A percentile compares a stretch with the other conserved stretches of the same genome.
Conservation (phyloP, 2,329 filamentous ascomycete species). For the Trichophyton verrucosum region DNA sequence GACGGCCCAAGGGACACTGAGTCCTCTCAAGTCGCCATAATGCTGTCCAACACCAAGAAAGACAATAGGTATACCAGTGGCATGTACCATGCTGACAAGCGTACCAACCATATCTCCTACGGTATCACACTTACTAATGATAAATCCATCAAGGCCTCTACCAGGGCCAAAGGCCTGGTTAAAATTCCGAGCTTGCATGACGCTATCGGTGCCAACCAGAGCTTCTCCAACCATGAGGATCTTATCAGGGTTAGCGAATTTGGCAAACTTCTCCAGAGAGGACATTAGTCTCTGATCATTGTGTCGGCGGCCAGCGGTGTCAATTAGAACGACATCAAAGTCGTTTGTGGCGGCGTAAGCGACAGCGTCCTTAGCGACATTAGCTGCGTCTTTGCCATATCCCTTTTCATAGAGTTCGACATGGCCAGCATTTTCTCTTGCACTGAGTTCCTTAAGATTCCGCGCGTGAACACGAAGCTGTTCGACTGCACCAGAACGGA, state of each 20-base stretch:
- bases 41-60: constrained; percentile 69
- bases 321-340: constrained; percentile 91
- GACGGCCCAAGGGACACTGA: constrained; percentile 54
- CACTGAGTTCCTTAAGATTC: constrained; percentile 78
- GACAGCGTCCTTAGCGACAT: constrained; percentile 92
- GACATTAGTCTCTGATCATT: constrained; percentile 96
- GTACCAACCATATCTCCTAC: constrained; percentile 99
- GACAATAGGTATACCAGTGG: constrained; percentile 87
- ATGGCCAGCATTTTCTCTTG: constrained; percentile 63
- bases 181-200: constrained; percentile 93
- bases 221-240: constrained; percentile 95
- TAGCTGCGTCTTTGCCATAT: constrained; percentile 93
- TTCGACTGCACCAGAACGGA: constrained; percentile 92
- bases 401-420: constrained; percentile 94
- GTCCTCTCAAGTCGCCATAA: constrained; percentile 51
- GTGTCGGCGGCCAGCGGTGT: constrained; percentile 87
- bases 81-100: constrained; percentile 91
- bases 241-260: constrained; percentile 91
- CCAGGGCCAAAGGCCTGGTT: constrained; percentile 78
- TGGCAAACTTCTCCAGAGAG: constrained; percentile 91
- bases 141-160: constrained; percentile 81
- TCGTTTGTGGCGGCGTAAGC: constrained; percentile 57
- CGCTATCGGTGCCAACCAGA: constrained; percentile 86
- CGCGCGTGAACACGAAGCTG: constrained; percentile 91
- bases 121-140: constrained; percentile 97